phyloP scores from a whole-genome alignment of 2,329 filamentous ascomycete species.

The Ustulina deusta region DNA sequence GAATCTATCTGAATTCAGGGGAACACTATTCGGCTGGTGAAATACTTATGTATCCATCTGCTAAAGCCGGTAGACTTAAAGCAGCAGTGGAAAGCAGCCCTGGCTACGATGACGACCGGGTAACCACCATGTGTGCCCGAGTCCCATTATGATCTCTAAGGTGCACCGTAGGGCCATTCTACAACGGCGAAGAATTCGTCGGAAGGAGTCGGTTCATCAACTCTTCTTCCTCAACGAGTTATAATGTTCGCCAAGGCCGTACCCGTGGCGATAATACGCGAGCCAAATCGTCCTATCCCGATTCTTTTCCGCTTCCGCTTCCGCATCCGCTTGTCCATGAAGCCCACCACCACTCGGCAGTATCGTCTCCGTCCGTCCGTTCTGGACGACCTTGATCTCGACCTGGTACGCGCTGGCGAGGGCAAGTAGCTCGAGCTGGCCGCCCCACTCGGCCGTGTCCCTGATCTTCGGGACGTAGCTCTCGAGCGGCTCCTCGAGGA shows the following conservation, averaged over 20 bases:
- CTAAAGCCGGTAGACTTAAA: no score
- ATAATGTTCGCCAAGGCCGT: conserved; percentile 96
- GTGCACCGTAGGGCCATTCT: background rate
- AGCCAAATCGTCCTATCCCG: conserved; percentile 77
- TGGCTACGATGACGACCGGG: background rate
- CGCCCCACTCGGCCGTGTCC: conserved; percentile 95
- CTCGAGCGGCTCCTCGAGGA: conserved; percentile 83
- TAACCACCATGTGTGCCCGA: no score
- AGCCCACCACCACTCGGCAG: conserved; percentile 60
- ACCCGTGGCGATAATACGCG: conserved; percentile 94
- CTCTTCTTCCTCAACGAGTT: conserved; percentile 77
- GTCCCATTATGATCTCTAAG: background rate
- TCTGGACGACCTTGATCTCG: conserved; percentile 86
- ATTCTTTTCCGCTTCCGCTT: conserved; percentile 48
- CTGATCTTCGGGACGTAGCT: conserved; percentile 80
- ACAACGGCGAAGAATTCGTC: background rate
- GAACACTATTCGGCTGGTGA: no score
- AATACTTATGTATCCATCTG: no score
- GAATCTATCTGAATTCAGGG: background rate
- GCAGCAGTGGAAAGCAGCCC: background rate
- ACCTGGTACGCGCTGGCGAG: conserved; percentile 84
- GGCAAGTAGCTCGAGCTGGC: conserved; percentile 88
- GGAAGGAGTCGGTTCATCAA: background rate
- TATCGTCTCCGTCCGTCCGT: conserved; percentile 83
- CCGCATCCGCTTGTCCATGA: conserved; percentile 43